Percentiles rank a stretch among this genome's conserved stretches.
Evolutionary conservation across 2,329 filamentous ascomycete species (phyloP).

Genomic region (Nothopassalora personata): DNA sequence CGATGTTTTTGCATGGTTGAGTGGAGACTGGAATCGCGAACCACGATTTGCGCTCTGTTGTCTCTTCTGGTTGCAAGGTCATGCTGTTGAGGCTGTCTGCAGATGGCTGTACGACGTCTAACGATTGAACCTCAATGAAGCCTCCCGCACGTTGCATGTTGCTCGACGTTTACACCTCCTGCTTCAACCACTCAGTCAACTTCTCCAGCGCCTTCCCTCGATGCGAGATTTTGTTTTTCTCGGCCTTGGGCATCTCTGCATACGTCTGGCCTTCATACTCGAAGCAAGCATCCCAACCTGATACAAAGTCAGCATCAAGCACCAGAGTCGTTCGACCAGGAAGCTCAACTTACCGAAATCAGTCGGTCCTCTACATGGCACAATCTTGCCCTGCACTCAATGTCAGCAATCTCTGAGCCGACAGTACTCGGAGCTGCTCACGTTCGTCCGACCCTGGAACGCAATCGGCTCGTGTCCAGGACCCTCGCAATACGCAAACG

Average conservation of each 20-base stretch:
- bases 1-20: constrained; percentile 34
- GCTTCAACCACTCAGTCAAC: constrained; percentile 66
- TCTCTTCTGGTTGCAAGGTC: background rate
- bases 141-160: background rate
- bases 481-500: constrained; percentile 84
- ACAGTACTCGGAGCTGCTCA: too few relatives aligned
- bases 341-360: constrained; percentile 67
- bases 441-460: constrained; percentile 87
- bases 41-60: too few relatives aligned
- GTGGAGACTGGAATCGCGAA: background rate
- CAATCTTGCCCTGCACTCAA: constrained; percentile 63
- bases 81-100: background rate
- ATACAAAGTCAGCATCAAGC: constrained; percentile 16
- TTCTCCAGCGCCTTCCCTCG: constrained; percentile 81
- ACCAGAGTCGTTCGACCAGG: background rate
- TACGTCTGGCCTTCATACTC: constrained; percentile 90
- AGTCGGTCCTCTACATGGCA: constrained; percentile 71
- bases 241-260: constrained; percentile 85
- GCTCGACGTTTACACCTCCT: constrained; percentile 22
- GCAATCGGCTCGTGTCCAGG: constrained; percentile 78
- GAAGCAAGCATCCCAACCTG: constrained; percentile 95
- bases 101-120: background rate
- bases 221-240: constrained; percentile 92
- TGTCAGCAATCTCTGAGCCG: too few relatives aligned
- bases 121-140: background rate